A percentile compares a stretch with the other conserved stretches of the same genome.
Evolutionary conservation across 2,329 filamentous ascomycete genomes (phyloP).

Genomic region (Trichoderma cornu-damae): DNA sequence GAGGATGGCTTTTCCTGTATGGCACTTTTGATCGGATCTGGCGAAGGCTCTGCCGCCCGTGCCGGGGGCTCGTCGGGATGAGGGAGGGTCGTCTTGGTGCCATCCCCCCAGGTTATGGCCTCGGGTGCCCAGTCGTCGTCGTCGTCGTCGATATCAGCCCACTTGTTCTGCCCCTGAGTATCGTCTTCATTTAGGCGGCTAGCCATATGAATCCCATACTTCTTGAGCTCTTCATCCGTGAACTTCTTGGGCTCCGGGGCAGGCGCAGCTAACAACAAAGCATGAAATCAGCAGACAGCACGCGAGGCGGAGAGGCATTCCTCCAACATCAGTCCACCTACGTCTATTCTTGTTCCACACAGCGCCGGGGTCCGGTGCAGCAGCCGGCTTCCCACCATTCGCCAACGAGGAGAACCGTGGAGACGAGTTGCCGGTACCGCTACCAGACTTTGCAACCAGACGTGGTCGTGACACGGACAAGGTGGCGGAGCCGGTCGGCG

Average conservation of each 20-base stretch:
- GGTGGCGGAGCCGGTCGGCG: conserved; percentile 42
- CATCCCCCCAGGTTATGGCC: conserved; percentile 81
- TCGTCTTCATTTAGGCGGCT: conserved; percentile 73
- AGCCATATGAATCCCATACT: conserved; percentile 81
- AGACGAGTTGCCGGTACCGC: conserved; percentile 50
- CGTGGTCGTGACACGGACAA: conserved; percentile 59
- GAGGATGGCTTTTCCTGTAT: conserved; percentile 42
- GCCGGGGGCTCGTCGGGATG: conserved; percentile 49
- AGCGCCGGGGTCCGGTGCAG: conserved; percentile 64
- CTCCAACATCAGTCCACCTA: conserved; percentile 39
- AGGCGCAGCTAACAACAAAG: conserved; percentile 46
- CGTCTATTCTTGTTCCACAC: conserved; percentile 90
- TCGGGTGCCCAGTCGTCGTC: conserved; percentile 85
- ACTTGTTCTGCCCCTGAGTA: conserved; percentile 69
- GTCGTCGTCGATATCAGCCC: conserved; percentile 86
- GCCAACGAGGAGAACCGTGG: conserved; percentile 39
- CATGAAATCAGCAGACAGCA: conserved; percentile 24
- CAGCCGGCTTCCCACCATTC: conserved; percentile 55
- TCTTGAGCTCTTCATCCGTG: conserved; percentile 81
- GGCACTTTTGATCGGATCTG: conserved; percentile 24
- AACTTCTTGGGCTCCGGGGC: conserved; percentile 72
- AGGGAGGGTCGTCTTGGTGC: conserved; percentile 72
- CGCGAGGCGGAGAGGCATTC: background rate
- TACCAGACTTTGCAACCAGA: conserved; percentile 69
- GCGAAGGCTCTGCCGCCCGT: conserved; percentile 26